Evolutionary conservation across 2,329 filamentous ascomycete genomes (phyloP).

Genomic region (Aspergillus fumigatus): DNA sequence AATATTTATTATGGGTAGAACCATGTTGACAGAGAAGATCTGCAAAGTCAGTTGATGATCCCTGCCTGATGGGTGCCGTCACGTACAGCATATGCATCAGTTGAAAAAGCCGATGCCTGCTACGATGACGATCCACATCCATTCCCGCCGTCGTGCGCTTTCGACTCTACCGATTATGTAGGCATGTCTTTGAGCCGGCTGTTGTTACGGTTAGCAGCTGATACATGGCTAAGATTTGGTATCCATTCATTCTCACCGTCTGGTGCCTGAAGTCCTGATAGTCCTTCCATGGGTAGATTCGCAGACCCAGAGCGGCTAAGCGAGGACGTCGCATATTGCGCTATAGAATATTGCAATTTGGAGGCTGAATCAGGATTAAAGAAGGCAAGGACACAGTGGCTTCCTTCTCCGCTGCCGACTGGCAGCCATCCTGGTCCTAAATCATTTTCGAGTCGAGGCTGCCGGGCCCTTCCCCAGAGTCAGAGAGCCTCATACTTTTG

Average conservation of each 20-base stretch:
- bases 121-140: conserved; percentile 12
- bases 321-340: background rate
- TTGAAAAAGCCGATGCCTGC: conserved; percentile 13
- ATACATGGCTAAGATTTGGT: background rate
- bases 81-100: conserved; percentile 11
- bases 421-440: background rate
- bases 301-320: background rate
- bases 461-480: background rate
- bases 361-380: too few species aligned
- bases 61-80: too few species aligned
- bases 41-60: conserved; percentile 1
- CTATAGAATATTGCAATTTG: background rate
- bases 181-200: conserved; percentile 8
- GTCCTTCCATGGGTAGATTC: conserved; percentile 8
- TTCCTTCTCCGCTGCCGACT: background rate
- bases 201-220: background rate
- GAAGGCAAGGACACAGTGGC: background rate
- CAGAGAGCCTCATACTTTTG: too few species aligned
- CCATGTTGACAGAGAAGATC: conserved; percentile 16
- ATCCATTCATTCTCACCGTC: conserved; percentile 1
- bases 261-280: conserved; percentile 11
- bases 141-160: conserved; percentile 10
- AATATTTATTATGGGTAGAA: conserved; percentile 9
- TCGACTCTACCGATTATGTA: conserved; percentile 11
- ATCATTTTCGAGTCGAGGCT: background rate